These are phyloP conservation scores for Aspergillus leporis DNA, from an alignment of 495 filamentous ascomycete species.

Conservation along the genomic window DNA sequence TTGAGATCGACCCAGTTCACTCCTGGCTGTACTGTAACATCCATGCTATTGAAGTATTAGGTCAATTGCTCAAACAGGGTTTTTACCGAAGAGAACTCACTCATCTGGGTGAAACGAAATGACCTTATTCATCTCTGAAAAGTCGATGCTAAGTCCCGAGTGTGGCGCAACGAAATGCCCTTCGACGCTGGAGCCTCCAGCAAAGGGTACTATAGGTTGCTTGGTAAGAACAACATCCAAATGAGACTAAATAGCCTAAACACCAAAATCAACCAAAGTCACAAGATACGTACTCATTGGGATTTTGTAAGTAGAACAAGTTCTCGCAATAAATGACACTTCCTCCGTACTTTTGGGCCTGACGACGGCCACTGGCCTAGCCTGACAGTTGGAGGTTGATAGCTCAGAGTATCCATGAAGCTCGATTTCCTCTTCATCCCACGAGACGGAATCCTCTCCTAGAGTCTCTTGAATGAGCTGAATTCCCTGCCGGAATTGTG, in stretches of 20 bases:
- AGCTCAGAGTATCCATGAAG: slow-evolving; percentile 78
- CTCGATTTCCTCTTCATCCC: slow-evolving; percentile 71
- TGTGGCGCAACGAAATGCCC: slow-evolving; percentile 76
- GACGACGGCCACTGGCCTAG: slow-evolving; percentile 66
- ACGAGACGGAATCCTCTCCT: slow-evolving; percentile 67
- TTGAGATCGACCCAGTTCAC: slow-evolving; percentile 81
- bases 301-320: slow-evolving; percentile 71
- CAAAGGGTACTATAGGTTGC: slow-evolving; percentile 57
- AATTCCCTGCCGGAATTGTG: background rate
- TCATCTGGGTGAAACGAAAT: slow-evolving; percentile 71
- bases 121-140: slow-evolving; percentile 75
- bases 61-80: background rate
- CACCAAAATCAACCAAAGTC: too few species aligned
- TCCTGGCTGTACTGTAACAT: slow-evolving; percentile 77
- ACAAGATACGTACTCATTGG: slow-evolving; percentile 69
- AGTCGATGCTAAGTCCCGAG: slow-evolving; percentile 78
- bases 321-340: slow-evolving; percentile 66
- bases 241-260: background rate
- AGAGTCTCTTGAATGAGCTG: background rate
- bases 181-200: slow-evolving; percentile 76
- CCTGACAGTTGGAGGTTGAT: slow-evolving; percentile 71
- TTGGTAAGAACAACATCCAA: background rate
- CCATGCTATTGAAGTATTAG: slow-evolving; percentile 49
- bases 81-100: background rate
- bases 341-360: slow-evolving; percentile 72